Percentiles rank a stretch among this genome's conserved stretches.
These are phyloP conservation scores for Favolaschia claudopus DNA, from an alignment of 768 basidiomycete genomes.

Conservation along the genomic window DNA sequence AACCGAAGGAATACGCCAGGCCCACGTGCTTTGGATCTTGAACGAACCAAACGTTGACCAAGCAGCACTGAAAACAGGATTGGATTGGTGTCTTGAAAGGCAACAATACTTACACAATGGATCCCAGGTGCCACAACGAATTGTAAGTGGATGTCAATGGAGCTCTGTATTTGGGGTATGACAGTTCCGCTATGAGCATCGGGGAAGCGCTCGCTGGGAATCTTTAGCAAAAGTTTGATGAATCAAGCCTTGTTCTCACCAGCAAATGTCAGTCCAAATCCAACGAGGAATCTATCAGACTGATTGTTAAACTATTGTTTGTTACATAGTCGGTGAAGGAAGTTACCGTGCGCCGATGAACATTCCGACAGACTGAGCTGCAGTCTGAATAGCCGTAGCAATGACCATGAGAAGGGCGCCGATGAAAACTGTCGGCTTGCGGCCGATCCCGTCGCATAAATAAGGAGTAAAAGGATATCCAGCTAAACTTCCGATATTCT, in stretches of 20 bases:
- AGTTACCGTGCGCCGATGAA: conserved; percentile 80
- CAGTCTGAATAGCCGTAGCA: conserved; percentile 73
- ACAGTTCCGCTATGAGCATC: conserved; percentile 84
- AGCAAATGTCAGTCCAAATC: conserved; percentile 80
- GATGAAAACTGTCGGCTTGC: conserved; percentile 68
- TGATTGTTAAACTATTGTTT: conserved; percentile 8
- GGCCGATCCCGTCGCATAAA: conserved; percentile 75
- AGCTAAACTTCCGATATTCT: conserved; percentile 76
- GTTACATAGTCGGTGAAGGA: background rate
- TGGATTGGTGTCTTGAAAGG: background rate
- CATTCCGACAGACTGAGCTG: conserved; percentile 75
- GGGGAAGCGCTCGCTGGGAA: conserved; percentile 73
- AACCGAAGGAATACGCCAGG: conserved; percentile 84
- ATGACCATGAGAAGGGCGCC: conserved; percentile 75
- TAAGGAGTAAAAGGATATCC: conserved; percentile 78
- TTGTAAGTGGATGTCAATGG: conserved; percentile 82
- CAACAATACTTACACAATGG: conserved; percentile 64
- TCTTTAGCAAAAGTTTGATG: conserved; percentile 16
- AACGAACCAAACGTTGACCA: conserved; percentile 88
- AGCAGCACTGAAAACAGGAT: conserved; percentile 65
- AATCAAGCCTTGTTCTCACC: conserved; percentile 39
- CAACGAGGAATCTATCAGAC: conserved; percentile 64
- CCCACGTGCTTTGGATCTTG: conserved; percentile 70
- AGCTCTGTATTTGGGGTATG: conserved; percentile 84
- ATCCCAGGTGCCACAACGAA: conserved; percentile 86